Conservation (phyloP, 2,329 filamentous ascomycete species). For the Botryotinia narcissicola region DNA sequence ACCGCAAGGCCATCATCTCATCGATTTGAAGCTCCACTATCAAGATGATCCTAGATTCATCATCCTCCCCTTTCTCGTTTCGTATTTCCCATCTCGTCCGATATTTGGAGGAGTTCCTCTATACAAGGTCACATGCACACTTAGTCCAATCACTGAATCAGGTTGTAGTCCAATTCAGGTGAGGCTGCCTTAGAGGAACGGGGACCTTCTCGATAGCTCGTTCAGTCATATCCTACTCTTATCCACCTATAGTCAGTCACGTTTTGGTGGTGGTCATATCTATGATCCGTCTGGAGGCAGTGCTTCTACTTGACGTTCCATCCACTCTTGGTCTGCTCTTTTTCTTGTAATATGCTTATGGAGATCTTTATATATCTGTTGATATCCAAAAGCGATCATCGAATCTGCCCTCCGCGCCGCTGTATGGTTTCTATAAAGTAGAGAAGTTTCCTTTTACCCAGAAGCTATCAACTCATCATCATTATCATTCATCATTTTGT, state of each 20-base stretch:
- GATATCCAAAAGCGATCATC: not conserved
- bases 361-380: constrained; percentile 26
- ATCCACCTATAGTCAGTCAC: constrained; percentile 26
- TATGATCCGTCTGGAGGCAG: constrained; percentile 33
- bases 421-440: constrained; percentile 17
- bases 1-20: constrained; percentile 4
- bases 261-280: constrained; percentile 29
- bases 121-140: constrained; percentile 25
- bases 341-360: constrained; percentile 3
- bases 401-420: constrained; percentile 10
- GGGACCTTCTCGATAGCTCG: constrained; percentile 5
- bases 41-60: constrained; percentile 14
- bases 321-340: constrained; percentile 2
- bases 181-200: constrained; percentile 28
- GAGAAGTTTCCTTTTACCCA: not conserved
- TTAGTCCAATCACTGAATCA: constrained; percentile 23
- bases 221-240: constrained; percentile 21
- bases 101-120: constrained; percentile 13
- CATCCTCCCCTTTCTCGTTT: constrained; percentile 2
- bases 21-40: constrained; percentile 13
- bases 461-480: constrained; percentile 13
- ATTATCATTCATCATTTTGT: not conserved
- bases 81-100: constrained; percentile 4
- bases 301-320: constrained; percentile 27
- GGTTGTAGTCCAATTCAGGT: constrained; percentile 22